These are phyloP conservation scores for Calonectria hawksworthii DNA, from an alignment of 2,329 filamentous ascomycete genomes.

Conservation along the genomic window DNA sequence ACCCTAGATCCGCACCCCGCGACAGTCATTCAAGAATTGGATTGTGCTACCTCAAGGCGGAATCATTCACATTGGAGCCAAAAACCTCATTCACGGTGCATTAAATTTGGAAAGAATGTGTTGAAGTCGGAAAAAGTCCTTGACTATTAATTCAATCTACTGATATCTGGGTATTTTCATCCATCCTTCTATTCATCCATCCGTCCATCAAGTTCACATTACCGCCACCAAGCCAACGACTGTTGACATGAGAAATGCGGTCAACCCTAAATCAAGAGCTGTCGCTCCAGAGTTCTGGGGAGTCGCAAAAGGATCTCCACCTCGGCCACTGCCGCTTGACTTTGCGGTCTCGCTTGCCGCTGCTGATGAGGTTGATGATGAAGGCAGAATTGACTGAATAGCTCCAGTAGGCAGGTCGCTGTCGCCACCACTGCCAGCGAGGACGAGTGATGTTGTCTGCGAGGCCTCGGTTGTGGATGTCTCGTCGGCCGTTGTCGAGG, in stretches of 20 bases:
- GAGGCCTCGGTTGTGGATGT: slow-evolving; percentile 3
- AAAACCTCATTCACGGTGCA: neutral
- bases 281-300: neutral
- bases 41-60: neutral
- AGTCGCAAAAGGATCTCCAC: slow-evolving; percentile 29
- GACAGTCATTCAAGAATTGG: neutral
- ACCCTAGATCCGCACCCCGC: neutral
- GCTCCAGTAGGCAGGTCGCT: neutral
- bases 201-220: neutral
- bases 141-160: slow-evolving; percentile 23
- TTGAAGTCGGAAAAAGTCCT: neutral
- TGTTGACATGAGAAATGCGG: slow-evolving; percentile 7
- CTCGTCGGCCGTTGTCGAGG: neutral
- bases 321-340: slow-evolving; percentile 6
- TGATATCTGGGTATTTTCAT: slow-evolving; percentile 20
- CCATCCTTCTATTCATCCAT: neutral
- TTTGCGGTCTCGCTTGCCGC: slow-evolving; percentile 11
- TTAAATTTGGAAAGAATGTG: neutral
- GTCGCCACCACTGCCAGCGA: neutral
- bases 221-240: slow-evolving; percentile 8
- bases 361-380: slow-evolving; percentile 10
- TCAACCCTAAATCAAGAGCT: slow-evolving; percentile 9
- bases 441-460: slow-evolving; percentile 20
- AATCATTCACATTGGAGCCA: neutral
- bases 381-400: neutral